phyloP scores from a whole-genome alignment of 495 filamentous ascomycete species.

The Penicillium arizonense region DNA sequence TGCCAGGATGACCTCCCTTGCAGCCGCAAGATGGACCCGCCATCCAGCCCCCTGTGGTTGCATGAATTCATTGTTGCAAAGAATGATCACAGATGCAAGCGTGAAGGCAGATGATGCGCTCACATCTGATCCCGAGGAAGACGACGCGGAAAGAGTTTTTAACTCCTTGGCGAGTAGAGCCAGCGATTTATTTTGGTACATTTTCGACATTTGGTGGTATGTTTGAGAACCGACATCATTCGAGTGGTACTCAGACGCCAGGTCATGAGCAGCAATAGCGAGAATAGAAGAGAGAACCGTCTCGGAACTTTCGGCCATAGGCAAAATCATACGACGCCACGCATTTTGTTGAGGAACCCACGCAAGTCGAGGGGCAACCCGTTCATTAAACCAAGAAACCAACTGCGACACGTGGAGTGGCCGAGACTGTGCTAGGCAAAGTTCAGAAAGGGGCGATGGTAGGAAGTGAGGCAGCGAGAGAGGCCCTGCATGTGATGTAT shows the following conservation, averaged over 20 bases:
- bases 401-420: slow-evolving; percentile 12
- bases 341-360: slow-evolving; percentile 26
- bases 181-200: slow-evolving; percentile 17
- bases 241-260: slow-evolving; percentile 14
- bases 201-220: slow-evolving; percentile 13
- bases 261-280: slow-evolving; percentile 23
- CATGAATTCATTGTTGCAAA: slow-evolving; percentile 18
- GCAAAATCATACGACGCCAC: slow-evolving; percentile 26
- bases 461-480: neutral
- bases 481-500: neutral
- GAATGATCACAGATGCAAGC: slow-evolving; percentile 16
- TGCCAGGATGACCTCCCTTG: slow-evolving; percentile 13
- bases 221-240: slow-evolving; percentile 7
- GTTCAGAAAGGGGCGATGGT: slow-evolving; percentile 6
- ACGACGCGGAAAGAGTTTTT: slow-evolving; percentile 6
- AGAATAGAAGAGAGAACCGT: slow-evolving; percentile 28
- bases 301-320: slow-evolving; percentile 20
- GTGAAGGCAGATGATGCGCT: slow-evolving; percentile 5
- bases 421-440: slow-evolving; percentile 2
- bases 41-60: slow-evolving; percentile 11
- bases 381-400: slow-evolving; percentile 21
- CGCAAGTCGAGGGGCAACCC: slow-evolving; percentile 19
- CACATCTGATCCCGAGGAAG: neutral
- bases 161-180: slow-evolving; percentile 11
- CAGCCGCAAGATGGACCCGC: slow-evolving; percentile 14